Base-by-base conservation (phyloP, 2,329 filamentous ascomycete genomes). In the Dendrostoma leiphaemia region DNA sequence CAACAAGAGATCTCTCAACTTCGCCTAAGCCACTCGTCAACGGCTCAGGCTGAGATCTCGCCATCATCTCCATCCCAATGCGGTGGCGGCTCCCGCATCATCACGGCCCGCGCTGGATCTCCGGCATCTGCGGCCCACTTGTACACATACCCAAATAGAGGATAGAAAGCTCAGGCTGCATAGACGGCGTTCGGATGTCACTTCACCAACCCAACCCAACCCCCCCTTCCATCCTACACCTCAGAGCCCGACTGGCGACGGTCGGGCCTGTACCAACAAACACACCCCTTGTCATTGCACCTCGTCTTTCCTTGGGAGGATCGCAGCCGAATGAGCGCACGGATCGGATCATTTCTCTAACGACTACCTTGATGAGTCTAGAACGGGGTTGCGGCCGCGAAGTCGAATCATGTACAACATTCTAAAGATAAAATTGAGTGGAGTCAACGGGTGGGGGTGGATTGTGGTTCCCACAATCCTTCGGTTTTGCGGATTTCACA, bases 1-100 rank as follows among this genome's bases (percentile, higher is more conserved):
- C 46, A 62, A 63, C 57, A 67, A 59, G 53, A 56, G 65, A 61
- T 57, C 62, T 41, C 37, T 56, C 56, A 60, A 63, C 60, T 65
- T 61, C 46, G 62, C 62, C 55, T 64, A 63, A 50, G 29, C n/a
- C 21, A 24, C 31, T 23, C 6, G 19, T 41, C 38, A 41, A 4
- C 17, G 38, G 9, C 21, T 13, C 10, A 8, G 38, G 17, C 63
- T 28, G 62, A 21, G 17, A 26, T 10, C 32, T 49, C 40, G 32
- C 46, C 29, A 15, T 24, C 17, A 13, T 7, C 12, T 28, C 26
- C 29, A 38, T n/a, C n/a, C n/a, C n/a, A n/a, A n/a, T n/a, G n/a
- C n/a, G n/a, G n/a, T 43, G 51, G 51, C 40, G 41, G 23, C 52
- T 48, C 35, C n/a, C n/a, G n/a, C n/a, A 34, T 34, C 37, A 48